Evolutionary conservation across 306 rosid species (phyloP).

Genomic region (Trifolium fragiferum): DNA sequence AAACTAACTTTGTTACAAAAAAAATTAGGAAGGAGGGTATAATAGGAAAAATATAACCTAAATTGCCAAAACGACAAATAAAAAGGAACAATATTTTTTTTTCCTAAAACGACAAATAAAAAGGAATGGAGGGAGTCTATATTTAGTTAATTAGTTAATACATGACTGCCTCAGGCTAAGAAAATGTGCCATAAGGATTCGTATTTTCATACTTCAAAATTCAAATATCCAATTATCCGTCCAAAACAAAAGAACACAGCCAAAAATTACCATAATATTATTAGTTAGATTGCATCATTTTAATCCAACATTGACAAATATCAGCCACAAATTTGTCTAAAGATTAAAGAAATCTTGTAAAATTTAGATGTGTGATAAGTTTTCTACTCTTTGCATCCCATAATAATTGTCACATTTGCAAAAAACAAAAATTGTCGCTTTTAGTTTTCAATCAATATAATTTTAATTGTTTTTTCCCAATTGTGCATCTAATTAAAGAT

Average conservation of each 20-base stretch:
- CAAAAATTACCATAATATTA: slow-evolving; percentile 30
- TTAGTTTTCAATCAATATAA: background rate
- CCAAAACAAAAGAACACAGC: slow-evolving; percentile 17
- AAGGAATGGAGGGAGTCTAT: too few species aligned
- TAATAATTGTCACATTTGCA: background rate
- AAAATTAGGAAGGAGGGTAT: too few species aligned
- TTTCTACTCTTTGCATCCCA: background rate
- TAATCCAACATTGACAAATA: slow-evolving; percentile 3
- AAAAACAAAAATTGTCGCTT: background rate
- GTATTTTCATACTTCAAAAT: slow-evolving; percentile 1
- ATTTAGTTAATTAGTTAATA: background rate
- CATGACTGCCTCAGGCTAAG: background rate
- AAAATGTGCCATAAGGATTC: slow-evolving; percentile 12
- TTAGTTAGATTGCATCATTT: slow-evolving; percentile 3
- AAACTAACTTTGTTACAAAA: too few species aligned
- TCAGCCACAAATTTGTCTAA: background rate
- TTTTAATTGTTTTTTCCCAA: background rate
- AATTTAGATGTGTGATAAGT: background rate
- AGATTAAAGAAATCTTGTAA: background rate
- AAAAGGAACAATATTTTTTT: too few species aligned
- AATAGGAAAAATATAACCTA: too few species aligned
- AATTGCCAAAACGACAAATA: too few species aligned
- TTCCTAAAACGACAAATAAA: too few species aligned
- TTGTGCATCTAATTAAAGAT: background rate
- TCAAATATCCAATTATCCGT: slow-evolving; percentile 8